These are phyloP conservation scores for Grigorovia humatica DNA, from an alignment of 805 yeast species.

Conservation along the genomic window DNA sequence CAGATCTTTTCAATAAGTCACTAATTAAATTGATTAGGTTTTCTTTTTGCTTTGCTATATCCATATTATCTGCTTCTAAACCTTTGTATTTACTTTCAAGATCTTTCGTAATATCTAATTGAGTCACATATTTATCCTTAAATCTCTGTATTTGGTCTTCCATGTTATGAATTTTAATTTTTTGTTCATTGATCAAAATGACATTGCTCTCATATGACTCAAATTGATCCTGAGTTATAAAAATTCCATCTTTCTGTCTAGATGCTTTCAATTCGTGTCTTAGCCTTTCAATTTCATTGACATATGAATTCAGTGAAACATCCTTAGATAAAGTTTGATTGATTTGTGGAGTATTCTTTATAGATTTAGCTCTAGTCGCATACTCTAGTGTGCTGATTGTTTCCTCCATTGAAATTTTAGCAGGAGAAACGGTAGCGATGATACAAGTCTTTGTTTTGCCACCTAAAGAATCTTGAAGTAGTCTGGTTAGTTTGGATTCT, in stretches of 20 bases:
- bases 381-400: slow-evolving; percentile 74
- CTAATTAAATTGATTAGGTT: slow-evolving; percentile 9
- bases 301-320: slow-evolving; percentile 41
- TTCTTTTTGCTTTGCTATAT: slow-evolving; percentile 6
- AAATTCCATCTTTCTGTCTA: slow-evolving; percentile 56
- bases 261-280: slow-evolving; percentile 54
- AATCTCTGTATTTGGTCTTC: slow-evolving; percentile 37
- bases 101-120: slow-evolving; percentile 19
- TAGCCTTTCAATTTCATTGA: slow-evolving; percentile 44
- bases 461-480: slow-evolving; percentile 75
- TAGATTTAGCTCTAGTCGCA: slow-evolving; percentile 72
- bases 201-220: slow-evolving; percentile 37
- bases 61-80: slow-evolving; percentile 6
- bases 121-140: slow-evolving; percentile 33
- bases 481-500: slow-evolving; percentile 70
- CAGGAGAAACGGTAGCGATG: slow-evolving; percentile 77
- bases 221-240: slow-evolving; percentile 39
- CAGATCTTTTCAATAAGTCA: slow-evolving; percentile 12
- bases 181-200: slow-evolving; percentile 41
- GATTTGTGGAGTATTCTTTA: slow-evolving; percentile 56
- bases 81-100: slow-evolving; percentile 14
- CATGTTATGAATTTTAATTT: slow-evolving; percentile 36
- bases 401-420: slow-evolving; percentile 59
- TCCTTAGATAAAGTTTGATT: slow-evolving; percentile 51
- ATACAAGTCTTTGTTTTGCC: slow-evolving; percentile 76